phyloP scores from a whole-genome alignment of 179 eudicot genomes.

The Patellifolia procumbens region DNA sequence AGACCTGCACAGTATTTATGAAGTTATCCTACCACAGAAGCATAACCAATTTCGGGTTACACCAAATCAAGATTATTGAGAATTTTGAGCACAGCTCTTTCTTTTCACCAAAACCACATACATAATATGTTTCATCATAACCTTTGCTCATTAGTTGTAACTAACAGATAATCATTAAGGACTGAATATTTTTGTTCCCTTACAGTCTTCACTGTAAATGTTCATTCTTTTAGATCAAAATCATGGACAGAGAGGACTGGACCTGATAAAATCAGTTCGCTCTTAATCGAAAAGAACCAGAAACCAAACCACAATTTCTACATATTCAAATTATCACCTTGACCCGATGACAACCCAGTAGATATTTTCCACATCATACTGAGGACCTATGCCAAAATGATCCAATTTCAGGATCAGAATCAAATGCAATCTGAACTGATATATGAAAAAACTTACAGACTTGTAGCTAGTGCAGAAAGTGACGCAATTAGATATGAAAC shows the following conservation, averaged over 20 bases:
- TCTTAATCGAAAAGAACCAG: background rate
- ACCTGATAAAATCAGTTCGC: background rate
- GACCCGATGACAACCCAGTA: background rate
- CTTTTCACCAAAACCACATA: background rate
- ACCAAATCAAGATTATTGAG: background rate
- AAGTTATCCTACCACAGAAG: constrained; percentile 15
- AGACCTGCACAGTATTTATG: constrained; percentile 66
- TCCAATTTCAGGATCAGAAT: background rate
- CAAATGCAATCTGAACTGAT: background rate
- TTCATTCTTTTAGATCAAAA: background rate
- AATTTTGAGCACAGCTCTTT: no score
- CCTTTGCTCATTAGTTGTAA: background rate
- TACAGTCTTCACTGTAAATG: background rate
- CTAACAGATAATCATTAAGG: background rate
- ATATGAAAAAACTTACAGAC: background rate
- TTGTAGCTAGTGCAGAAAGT: background rate
- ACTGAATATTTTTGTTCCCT: background rate
- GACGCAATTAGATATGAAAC: background rate
- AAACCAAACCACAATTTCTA: background rate
- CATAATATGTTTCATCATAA: background rate
- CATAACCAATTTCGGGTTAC: constrained; percentile 6
- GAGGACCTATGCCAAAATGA: background rate
- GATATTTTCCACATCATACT: background rate
- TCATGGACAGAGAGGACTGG: no score
- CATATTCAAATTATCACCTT: background rate